phyloP scores from a whole-genome alignment of 1,284 basidiomycete genomes.

The Dichomitus squalens region DNA sequence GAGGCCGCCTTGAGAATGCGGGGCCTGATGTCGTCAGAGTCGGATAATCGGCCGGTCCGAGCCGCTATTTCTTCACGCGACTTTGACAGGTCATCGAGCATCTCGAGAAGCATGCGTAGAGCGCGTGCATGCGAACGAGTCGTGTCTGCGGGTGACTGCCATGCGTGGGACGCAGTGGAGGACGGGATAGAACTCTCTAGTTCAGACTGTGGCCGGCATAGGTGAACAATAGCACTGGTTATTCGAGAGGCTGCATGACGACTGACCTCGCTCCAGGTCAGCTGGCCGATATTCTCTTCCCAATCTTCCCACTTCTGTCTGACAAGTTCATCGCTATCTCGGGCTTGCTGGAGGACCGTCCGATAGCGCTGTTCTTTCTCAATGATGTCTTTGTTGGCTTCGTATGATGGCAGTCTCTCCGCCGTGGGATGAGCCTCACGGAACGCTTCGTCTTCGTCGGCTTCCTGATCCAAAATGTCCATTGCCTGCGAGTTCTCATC shows the following conservation, averaged over 20 bases:
- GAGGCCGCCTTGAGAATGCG: constrained; percentile 71
- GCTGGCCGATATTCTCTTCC: constrained; percentile 71
- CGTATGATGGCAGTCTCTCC: constrained; percentile 67
- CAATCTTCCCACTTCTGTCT: constrained; percentile 86
- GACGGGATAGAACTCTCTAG: constrained; percentile 72
- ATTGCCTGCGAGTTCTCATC: constrained; percentile 59
- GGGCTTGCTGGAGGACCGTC: constrained; percentile 72
- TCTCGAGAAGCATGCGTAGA: constrained; percentile 79
- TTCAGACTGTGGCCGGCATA: constrained; percentile 52
- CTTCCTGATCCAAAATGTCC: constrained; percentile 88
- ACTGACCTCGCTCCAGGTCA: constrained; percentile 75
- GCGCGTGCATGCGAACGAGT: constrained; percentile 70
- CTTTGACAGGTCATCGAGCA: constrained; percentile 74
- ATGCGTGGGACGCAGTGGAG: constrained; percentile 47
- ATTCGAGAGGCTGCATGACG: not conserved
- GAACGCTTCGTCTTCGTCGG: constrained; percentile 81
- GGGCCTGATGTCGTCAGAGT: constrained; percentile 77
- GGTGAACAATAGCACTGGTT: not conserved
- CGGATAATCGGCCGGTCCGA: constrained; percentile 66
- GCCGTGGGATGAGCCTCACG: constrained; percentile 47
- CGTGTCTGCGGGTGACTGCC: constrained; percentile 35
- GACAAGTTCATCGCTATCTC: constrained; percentile 75
- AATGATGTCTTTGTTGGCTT: constrained; percentile 77
- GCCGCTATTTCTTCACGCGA: constrained; percentile 64
- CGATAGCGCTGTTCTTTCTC: constrained; percentile 75